Percentiles rank a stretch among this genome's conserved stretches.
phyloP scores from a whole-genome alignment of 163 green algal genomes.

The Volvox carteri region DNA sequence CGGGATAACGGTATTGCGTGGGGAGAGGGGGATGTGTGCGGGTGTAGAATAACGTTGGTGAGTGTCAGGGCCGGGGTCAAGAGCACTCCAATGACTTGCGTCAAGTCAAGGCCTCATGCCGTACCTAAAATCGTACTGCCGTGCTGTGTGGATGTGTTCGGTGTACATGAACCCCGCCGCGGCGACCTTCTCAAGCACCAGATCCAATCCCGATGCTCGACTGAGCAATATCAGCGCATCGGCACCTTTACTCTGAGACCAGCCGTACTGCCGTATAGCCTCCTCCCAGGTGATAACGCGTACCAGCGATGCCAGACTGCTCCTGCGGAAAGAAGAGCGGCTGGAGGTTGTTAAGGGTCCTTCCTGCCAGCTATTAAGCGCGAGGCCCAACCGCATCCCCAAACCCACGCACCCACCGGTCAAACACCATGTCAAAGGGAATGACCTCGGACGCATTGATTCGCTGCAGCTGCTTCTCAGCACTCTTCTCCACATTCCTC shows the following conservation, averaged over 20 bases:
- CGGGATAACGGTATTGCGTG: background rate
- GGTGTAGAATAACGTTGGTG: background rate
- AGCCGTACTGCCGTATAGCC: constrained; percentile 22
- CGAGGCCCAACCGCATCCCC: no score
- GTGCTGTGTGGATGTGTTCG: background rate
- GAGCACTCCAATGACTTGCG: no score
- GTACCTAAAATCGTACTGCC: constrained; percentile 16
- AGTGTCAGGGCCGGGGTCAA: no score
- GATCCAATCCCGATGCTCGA: background rate
- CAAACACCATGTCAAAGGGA: constrained; percentile 28
- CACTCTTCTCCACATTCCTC: background rate
- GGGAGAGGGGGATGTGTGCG: background rate
- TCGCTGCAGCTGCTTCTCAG: background rate
- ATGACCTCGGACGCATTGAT: background rate
- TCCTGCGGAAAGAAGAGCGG: no score
- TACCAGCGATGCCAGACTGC: constrained; percentile 1
- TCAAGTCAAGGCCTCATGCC: background rate
- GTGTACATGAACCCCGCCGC: background rate
- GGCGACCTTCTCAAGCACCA: background rate
- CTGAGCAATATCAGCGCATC: constrained; percentile 3
- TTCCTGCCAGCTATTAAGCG: no score
- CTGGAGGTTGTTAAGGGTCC: no score
- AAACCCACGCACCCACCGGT: no score
- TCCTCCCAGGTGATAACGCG: constrained; percentile 28
- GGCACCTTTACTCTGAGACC: background rate